Base-by-base conservation (phyloP, 2,329 filamentous ascomycete genomes). In the Diplodia sapinea region DNA sequence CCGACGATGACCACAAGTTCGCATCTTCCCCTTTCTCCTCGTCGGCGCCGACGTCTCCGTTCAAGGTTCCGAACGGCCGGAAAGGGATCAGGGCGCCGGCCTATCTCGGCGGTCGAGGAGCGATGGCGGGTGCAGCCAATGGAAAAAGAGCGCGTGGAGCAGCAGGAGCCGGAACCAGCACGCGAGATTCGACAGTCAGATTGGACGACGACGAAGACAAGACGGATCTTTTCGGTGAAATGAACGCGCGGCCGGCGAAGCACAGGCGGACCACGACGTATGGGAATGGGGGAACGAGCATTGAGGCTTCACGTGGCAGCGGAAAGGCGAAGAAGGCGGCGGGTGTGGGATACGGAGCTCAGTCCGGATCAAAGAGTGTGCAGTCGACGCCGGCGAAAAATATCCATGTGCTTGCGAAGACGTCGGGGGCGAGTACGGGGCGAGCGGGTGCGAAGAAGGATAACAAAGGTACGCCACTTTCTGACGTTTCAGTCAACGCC, bases 391-490 rank as follows among this genome's bases (percentile, higher is more conserved):
- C 47, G 17, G 43, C 43, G 29, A 63, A 20, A 31, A 63, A 20
- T 6, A 29, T 50, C 8, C 57, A 40, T n/a, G 7, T 17, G 43
- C 17, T 20, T 20, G 17, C 9, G 43, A 36, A 20, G 40, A 29
- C n/a, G n/a, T 15, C 23, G 7, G 23, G 29, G 15, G 7, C 26
- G 26, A 26, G 12, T 8, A 23, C 40, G 40, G 43, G 26, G 17
- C 57, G 8, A 23, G 23, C 40, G 31, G 33, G 26, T 15, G 57
- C n/a, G 12, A 26, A 49, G 26, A 23, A 4, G 23, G 11, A n/a
- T 31, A 63, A 63, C 20, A 63, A 63, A 63, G 59, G 59, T 63
- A 63, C 29, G 59, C 59, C 43, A 51, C 38, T 63, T 38, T 51
- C 59, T n/a, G 23, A 9, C 6, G 23, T 51, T 63, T 51, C 47